Evolutionary conservation across 2,329 filamentous ascomycete genomes (phyloP).

Genomic region (Fusarium coicis): DNA sequence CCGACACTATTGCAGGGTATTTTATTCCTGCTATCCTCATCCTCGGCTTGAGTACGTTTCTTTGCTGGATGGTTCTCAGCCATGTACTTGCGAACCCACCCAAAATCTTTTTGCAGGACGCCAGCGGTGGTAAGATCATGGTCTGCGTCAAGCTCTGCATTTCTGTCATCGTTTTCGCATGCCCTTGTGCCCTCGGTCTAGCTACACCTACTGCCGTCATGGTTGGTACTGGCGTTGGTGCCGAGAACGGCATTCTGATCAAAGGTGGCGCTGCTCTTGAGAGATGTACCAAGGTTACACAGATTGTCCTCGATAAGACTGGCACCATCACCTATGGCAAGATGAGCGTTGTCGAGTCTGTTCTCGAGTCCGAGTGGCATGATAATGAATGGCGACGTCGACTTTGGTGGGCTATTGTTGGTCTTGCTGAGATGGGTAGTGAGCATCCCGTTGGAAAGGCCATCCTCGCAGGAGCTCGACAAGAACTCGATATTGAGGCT

Average conservation of each 20-base stretch:
- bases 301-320: constrained; percentile 95
- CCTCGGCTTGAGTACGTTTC: constrained; percentile 86
- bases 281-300: constrained; percentile 87
- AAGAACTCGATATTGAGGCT: constrained; percentile 75
- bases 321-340: constrained; percentile 94
- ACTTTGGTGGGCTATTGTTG: constrained; percentile 96
- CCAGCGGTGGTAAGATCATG: constrained; percentile 92
- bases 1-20: constrained; percentile 90
- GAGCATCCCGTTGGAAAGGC: constrained; percentile 97
- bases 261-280: constrained; percentile 95
- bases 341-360: constrained; percentile 86
- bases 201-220: constrained; percentile 97
- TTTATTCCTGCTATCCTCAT: constrained; percentile 91
- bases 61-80: constrained; percentile 94
- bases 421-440: constrained; percentile 93
- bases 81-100: constrained; percentile 87
- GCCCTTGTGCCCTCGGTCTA: constrained; percentile 94
- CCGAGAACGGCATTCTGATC: constrained; percentile 95
- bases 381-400: constrained; percentile 73
- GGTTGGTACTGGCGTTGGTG: constrained; percentile 97
- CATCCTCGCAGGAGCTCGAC: constrained; percentile 79
- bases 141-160: constrained; percentile 98
- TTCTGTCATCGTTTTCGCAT: constrained; percentile 97
- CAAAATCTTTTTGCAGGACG: constrained; percentile 82
- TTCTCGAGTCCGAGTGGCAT: constrained; percentile 75